Evolutionary conservation across 192 early-diverging fungal species (phyloP).

Genomic region (Coemansia sp.): DNA sequence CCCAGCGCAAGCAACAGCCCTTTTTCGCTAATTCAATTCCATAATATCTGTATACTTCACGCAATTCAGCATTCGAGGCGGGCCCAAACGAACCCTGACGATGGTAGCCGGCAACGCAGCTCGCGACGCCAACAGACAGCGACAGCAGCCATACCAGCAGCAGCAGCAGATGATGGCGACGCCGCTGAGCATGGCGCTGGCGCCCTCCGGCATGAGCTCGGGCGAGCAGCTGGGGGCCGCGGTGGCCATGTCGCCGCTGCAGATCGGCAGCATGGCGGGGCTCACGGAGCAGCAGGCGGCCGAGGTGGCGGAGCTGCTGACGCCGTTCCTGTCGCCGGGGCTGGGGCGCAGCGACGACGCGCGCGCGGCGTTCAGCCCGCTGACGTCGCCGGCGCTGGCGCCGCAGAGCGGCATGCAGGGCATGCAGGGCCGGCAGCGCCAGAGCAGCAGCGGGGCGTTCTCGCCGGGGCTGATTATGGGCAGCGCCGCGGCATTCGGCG

Average conservation of each 20-base stretch:
- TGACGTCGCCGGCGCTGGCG: conserved; percentile 37
- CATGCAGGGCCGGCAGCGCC: not conserved
- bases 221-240: not conserved
- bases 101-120: too few relatives aligned
- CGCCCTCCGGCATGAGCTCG: not conserved
- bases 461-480: not conserved
- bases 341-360: not conserved
- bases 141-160: not conserved
- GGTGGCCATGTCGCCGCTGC: conserved; percentile 12
- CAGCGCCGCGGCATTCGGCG: not conserved
- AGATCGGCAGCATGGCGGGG: conserved; percentile 15
- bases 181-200: conserved; percentile 1
- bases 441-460: not conserved
- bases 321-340: conserved; percentile 40
- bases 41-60: too few relatives aligned
- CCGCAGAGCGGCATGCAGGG: conserved; percentile 5
- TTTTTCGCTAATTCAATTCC: too few relatives aligned
- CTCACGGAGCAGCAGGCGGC: conserved; percentile 36
- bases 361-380: conserved; percentile 25
- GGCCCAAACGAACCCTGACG: too few relatives aligned
- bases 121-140: not conserved
- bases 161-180: not conserved
- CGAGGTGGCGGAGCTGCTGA: conserved; percentile 41
- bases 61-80: too few relatives aligned
- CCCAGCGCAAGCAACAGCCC: too few relatives aligned